phyloP scores from a whole-genome alignment of 2,329 filamentous ascomycete genomes.

The Arthrocladium fulminans region DNA sequence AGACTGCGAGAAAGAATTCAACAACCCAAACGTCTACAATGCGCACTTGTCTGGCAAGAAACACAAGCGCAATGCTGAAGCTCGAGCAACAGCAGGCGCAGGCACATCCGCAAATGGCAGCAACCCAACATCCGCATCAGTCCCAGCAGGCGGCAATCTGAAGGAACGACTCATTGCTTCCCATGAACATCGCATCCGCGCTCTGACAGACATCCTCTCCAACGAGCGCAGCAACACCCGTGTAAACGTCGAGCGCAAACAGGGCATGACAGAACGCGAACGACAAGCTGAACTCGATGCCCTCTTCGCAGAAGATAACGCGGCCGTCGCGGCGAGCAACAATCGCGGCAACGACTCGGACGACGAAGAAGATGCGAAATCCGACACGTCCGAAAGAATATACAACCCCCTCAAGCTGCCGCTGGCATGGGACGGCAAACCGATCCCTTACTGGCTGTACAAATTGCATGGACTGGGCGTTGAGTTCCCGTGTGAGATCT shows the following conservation, averaged over 20 bases:
- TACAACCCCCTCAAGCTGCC: constrained; percentile 97
- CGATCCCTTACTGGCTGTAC: constrained; percentile 98
- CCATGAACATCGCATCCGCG: constrained; percentile 73
- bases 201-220: constrained; percentile 71
- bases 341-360: constrained; percentile 38
- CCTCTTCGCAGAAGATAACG: constrained; percentile 57
- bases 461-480: constrained; percentile 91
- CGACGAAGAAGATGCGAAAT: constrained; percentile 59
- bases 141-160: constrained; percentile 37
- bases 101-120: constrained; percentile 19
- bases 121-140: constrained; percentile 19
- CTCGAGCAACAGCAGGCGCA: constrained; percentile 39
- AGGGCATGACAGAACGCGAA: constrained; percentile 95
- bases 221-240: constrained; percentile 81
- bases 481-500: constrained; percentile 92
- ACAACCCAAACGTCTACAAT: constrained; percentile 90
- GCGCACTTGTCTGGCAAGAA: constrained; percentile 84
- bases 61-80: constrained; percentile 74
- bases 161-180: constrained; percentile 89
- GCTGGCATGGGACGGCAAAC: constrained; percentile 95
- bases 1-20: constrained; percentile 90
- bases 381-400: constrained; percentile 74
- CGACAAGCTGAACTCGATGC: constrained; percentile 89
- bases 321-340: constrained; percentile 25
- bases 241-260: constrained; percentile 90